These are phyloP conservation scores for Suillus tomentosus DNA, from an alignment of 768 basidiomycete genomes.

Conservation along the genomic window DNA sequence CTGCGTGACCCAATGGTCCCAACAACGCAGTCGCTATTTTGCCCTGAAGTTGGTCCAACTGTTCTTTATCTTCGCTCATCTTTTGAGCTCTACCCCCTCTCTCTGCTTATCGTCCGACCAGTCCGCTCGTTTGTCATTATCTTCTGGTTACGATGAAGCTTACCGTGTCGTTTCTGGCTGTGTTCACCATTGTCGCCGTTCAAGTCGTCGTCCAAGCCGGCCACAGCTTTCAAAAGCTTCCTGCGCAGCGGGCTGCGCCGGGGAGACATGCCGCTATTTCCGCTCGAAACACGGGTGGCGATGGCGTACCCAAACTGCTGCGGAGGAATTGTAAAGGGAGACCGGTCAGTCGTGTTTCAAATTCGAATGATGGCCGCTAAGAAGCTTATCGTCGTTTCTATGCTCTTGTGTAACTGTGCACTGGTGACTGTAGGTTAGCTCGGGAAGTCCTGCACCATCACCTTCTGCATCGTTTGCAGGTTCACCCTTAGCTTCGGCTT, in stretches of 20 bases:
- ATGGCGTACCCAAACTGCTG: background rate
- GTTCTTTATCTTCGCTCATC: slow-evolving; percentile 1
- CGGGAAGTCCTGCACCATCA: slow-evolving; percentile 6
- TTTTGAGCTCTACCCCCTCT: background rate
- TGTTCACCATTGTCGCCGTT: slow-evolving; percentile 29
- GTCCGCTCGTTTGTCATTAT: slow-evolving; percentile 18
- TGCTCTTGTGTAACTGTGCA: slow-evolving; percentile 6
- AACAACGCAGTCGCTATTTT: background rate
- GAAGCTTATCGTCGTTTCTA: background rate
- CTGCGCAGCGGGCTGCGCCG: slow-evolving; percentile 34
- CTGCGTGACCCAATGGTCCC: background rate
- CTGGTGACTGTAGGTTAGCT: slow-evolving; percentile 2
- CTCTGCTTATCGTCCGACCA: slow-evolving; percentile 18
- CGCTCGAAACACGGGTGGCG: slow-evolving; percentile 28
- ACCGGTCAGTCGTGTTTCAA: background rate
- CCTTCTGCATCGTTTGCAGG: background rate
- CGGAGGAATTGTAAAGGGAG: slow-evolving; percentile 4
- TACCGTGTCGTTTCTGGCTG: slow-evolving; percentile 41
- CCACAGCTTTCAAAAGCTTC: slow-evolving; percentile 31
- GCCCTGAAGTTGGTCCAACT: background rate
- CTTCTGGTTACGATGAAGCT: slow-evolving; percentile 43
- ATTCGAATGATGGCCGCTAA: background rate
- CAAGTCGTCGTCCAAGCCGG: slow-evolving; percentile 29
- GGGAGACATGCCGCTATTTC: slow-evolving; percentile 30
- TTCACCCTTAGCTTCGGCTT: background rate